Evolutionary conservation across 2,329 filamentous ascomycete species (phyloP).

Genomic region (Penicillium sp.): DNA sequence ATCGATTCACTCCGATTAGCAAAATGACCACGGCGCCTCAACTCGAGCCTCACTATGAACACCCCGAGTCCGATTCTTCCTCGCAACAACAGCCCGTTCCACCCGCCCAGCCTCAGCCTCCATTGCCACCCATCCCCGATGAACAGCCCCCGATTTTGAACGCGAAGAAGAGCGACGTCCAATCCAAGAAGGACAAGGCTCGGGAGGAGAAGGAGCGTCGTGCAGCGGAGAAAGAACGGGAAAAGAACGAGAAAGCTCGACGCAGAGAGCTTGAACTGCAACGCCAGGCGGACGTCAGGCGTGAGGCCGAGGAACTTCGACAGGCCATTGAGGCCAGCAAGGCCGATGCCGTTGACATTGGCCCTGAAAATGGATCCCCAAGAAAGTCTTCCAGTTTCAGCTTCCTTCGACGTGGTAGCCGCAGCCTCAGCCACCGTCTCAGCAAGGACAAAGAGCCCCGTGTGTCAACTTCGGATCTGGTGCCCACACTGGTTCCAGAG

Average conservation of each 20-base stretch:
- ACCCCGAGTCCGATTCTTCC: conserved; percentile 33
- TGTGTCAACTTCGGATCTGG: conserved; percentile 36
- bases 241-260: conserved; percentile 62
- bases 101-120: conserved; percentile 31
- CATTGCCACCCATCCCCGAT: conserved; percentile 42
- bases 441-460: conserved; percentile 47
- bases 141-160: conserved; percentile 46
- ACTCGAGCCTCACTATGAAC: conserved; percentile 52
- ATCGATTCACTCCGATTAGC: conserved; percentile 40
- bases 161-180: conserved; percentile 67
- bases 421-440: conserved; percentile 78
- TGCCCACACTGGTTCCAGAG: conserved; percentile 31
- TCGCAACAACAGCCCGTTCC: conserved; percentile 18
- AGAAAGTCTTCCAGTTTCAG: conserved; percentile 58
- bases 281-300: conserved; percentile 57
- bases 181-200: conserved; percentile 71
- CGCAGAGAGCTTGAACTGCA: conserved; percentile 61
- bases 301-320: conserved; percentile 66
- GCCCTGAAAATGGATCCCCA: conserved; percentile 46
- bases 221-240: conserved; percentile 53
- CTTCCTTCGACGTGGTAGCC: conserved; percentile 73
- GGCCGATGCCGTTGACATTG: conserved; percentile 62
- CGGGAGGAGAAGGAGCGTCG: conserved; percentile 65
- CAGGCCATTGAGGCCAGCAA: conserved; percentile 71
- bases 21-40: conserved; percentile 52